Percentiles rank a stretch among this genome's conserved stretches.
Evolutionary conservation across 2,329 filamentous ascomycete species (phyloP).

Genomic region (Claviceps spartinae): DNA sequence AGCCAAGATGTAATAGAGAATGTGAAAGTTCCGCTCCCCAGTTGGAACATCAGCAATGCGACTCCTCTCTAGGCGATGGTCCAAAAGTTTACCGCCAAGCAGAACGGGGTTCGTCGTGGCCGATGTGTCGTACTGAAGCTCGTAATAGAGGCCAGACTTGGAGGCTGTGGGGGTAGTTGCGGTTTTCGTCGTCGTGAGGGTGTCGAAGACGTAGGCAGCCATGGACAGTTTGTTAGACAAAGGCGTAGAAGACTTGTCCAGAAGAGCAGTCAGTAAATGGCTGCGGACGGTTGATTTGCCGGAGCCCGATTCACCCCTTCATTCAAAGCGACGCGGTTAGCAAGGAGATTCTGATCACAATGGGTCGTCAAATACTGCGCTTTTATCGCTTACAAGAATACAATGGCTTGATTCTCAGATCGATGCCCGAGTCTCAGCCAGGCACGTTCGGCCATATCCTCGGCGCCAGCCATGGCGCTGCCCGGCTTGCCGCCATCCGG

Average conservation of each 20-base stretch:
- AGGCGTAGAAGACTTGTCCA: constrained; percentile 84
- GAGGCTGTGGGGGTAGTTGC: constrained; percentile 90
- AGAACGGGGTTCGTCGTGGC: constrained; percentile 73
- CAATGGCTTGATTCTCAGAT: constrained; percentile 82
- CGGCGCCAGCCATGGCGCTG: constrained; percentile 81
- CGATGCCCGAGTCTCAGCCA: constrained; percentile 75
- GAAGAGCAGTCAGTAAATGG: constrained; percentile 71
- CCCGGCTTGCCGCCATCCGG: constrained; percentile 84
- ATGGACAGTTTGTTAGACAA: constrained; percentile 87
- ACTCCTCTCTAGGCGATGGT: constrained; percentile 85
- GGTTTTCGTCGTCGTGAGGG: constrained; percentile 92
- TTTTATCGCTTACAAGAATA: constrained; percentile 65
- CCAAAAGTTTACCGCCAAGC: constrained; percentile 86
- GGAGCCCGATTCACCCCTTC: constrained; percentile 83
- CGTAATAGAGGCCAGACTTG: constrained; percentile 88
- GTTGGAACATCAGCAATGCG: constrained; percentile 85
- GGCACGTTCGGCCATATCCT: constrained; percentile 79
- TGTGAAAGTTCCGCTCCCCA: constrained; percentile 91
- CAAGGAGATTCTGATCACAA: neutral
- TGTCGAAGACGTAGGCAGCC: constrained; percentile 90
- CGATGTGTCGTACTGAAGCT: constrained; percentile 90
- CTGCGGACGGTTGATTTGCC: constrained; percentile 92
- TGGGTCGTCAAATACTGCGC: no score
- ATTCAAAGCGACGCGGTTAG: constrained; percentile 7
- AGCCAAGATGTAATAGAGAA: constrained; percentile 87